These are phyloP conservation scores for Daldinia grandis DNA, from an alignment of 495 filamentous ascomycete genomes.

Conservation along the genomic window DNA sequence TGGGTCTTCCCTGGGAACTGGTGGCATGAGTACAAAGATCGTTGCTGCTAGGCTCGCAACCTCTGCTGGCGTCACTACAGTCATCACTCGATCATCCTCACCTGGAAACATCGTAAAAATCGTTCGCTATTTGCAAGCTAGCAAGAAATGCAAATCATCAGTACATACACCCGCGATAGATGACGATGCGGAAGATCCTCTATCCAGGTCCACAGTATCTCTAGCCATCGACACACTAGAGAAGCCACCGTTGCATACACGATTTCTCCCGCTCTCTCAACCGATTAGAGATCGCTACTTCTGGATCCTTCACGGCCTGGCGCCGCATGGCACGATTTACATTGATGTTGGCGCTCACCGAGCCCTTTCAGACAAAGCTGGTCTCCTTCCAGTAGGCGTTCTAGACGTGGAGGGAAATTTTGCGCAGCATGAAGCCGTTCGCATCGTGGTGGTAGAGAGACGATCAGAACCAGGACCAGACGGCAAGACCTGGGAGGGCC, in stretches of 20 bases:
- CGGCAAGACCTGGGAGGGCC: conserved; percentile 57
- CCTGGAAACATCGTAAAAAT: conserved; percentile 93
- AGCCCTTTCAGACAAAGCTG: conserved; percentile 81
- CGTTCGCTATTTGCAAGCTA: conserved; percentile 77
- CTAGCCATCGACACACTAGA: conserved; percentile 42
- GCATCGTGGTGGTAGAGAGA: conserved; percentile 72
- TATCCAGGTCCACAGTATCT: conserved; percentile 50
- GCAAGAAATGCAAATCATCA: conserved; percentile 49
- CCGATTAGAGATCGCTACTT: conserved; percentile 93
- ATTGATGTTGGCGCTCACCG: conserved; percentile 88
- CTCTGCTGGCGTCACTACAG: conserved; percentile 91
- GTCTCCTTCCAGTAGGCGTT: conserved; percentile 91
- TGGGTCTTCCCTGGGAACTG: conserved; percentile 90
- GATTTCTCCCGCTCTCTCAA: conserved; percentile 86
- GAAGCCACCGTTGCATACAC: conserved; percentile 80
- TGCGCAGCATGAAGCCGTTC: conserved; percentile 89
- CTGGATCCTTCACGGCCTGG: conserved; percentile 96
- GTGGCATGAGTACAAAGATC: conserved; percentile 98
- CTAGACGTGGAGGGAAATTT: conserved; percentile 87
- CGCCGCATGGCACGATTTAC: conserved; percentile 87
- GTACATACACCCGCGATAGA: conserved; percentile 37
- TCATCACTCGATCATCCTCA: conserved; percentile 90
- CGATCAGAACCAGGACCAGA: conserved; percentile 32
- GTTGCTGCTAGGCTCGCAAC: conserved; percentile 93
- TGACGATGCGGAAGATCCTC: conserved; percentile 41